Evolutionary conservation across 345 rosid species (phyloP).

Genomic region (Hypericum perforatum): DNA sequence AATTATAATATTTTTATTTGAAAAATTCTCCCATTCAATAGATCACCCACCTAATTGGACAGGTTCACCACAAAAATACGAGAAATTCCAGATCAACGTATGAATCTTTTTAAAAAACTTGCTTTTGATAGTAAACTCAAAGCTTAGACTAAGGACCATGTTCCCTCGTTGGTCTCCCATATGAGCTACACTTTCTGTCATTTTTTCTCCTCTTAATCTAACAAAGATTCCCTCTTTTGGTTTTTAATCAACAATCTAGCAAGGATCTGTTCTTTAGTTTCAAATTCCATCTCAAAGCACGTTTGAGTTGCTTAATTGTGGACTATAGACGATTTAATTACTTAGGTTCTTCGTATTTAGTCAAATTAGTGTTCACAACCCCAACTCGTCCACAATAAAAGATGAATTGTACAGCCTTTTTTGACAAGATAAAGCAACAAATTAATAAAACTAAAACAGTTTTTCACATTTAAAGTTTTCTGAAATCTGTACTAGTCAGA

Average conservation of each 20-base stretch:
- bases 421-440: too few relatives aligned
- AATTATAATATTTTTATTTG: too few relatives aligned
- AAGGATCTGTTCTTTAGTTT: neutral
- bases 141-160: conserved; percentile 16
- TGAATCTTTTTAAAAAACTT: too few relatives aligned
- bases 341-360: conserved; percentile 22
- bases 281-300: conserved; percentile 12
- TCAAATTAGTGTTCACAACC: conserved; percentile 1
- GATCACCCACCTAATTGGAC: conserved; percentile 10
- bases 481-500: too few relatives aligned
- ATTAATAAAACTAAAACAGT: too few relatives aligned
- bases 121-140: neutral
- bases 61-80: conserved; percentile 12
- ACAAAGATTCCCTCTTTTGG: conserved; percentile 7
- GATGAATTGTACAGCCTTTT: too few relatives aligned
- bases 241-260: neutral
- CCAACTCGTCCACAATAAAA: too few relatives aligned
- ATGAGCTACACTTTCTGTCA: conserved; percentile 30
- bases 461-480: too few relatives aligned
- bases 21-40: too few relatives aligned
- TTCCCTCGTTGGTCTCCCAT: conserved; percentile 36
- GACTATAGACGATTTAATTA: neutral
- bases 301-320: conserved; percentile 22
- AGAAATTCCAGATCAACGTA: too few relatives aligned
- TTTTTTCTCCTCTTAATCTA: conserved; percentile 13